phyloP scores from a whole-genome alignment of 106 monocot genomes.

The Phalaenopsis equestris region DNA sequence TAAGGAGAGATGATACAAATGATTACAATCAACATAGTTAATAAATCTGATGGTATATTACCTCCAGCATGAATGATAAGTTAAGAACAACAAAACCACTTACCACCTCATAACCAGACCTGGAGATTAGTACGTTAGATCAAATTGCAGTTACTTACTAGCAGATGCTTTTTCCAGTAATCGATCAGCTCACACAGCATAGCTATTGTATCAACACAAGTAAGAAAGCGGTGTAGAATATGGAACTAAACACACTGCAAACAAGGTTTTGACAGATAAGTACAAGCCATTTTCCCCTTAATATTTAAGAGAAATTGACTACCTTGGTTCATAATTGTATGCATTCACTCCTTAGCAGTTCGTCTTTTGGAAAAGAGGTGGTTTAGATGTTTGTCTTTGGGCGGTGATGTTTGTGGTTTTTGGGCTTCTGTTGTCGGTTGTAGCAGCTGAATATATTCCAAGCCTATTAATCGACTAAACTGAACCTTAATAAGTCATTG shows the following conservation, averaged over 20 bases:
- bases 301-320: not conserved
- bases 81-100: not conserved
- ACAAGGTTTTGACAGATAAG: not conserved
- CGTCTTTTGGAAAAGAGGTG: no score
- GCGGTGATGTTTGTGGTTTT: not conserved
- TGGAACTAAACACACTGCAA: not conserved
- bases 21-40: not conserved
- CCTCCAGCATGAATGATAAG: not conserved
- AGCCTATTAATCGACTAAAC: not conserved
- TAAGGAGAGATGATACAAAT: not conserved
- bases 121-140: not conserved
- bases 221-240: not conserved
- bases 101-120: no score
- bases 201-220: not conserved
- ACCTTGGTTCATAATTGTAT: not conserved
- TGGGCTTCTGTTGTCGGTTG: not conserved
- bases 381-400: not conserved
- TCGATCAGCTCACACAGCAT: not conserved
- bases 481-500: not conserved
- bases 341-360: not conserved
- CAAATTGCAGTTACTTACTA: not conserved
- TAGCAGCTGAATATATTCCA: not conserved
- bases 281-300: not conserved
- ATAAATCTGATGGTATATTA: not conserved
- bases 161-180: not conserved